A percentile compares a stretch with the other conserved stretches of the same genome.
These are phyloP conservation scores for Aspergillus phoenicis DNA, from an alignment of 2,329 filamentous ascomycete species.

Conservation along the genomic window DNA sequence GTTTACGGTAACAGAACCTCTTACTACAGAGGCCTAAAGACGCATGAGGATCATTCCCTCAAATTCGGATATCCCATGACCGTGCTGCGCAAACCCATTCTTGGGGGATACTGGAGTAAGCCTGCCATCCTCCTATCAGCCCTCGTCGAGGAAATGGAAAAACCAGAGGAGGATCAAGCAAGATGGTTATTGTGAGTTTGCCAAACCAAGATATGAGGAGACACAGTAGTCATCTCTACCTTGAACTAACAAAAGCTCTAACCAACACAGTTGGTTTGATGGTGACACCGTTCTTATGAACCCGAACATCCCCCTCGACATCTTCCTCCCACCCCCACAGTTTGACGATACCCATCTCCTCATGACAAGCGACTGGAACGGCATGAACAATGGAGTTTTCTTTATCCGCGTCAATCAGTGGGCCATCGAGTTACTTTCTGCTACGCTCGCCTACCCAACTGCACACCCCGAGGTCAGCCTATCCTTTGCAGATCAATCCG, in stretches of 20 bases:
- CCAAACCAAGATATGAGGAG: no score
- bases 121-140: conserved; percentile 46
- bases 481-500: conserved; percentile 22
- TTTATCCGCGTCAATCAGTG: conserved; percentile 38
- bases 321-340: conserved; percentile 36
- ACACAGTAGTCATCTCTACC: no score
- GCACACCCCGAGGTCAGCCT: conserved; percentile 27
- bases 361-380: conserved; percentile 35
- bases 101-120: conserved; percentile 51
- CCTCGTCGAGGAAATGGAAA: conserved; percentile 33
- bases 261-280: conserved; percentile 37
- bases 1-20: conserved; percentile 30
- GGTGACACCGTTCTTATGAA: conserved; percentile 40
- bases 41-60: conserved; percentile 45
- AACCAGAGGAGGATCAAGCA: conserved; percentile 29
- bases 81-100: conserved; percentile 44
- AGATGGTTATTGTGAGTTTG: conserved; percentile 37
- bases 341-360: conserved; percentile 34
- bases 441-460: conserved; percentile 29
- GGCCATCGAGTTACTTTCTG: conserved; percentile 35
- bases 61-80: conserved; percentile 47
- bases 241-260: background rate
- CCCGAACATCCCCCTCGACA: conserved; percentile 34
- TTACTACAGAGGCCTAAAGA: conserved; percentile 46
- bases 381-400: conserved; percentile 40